Conservation (phyloP, 805 yeast genomes). For the Lachancea kluyveri region DNA sequence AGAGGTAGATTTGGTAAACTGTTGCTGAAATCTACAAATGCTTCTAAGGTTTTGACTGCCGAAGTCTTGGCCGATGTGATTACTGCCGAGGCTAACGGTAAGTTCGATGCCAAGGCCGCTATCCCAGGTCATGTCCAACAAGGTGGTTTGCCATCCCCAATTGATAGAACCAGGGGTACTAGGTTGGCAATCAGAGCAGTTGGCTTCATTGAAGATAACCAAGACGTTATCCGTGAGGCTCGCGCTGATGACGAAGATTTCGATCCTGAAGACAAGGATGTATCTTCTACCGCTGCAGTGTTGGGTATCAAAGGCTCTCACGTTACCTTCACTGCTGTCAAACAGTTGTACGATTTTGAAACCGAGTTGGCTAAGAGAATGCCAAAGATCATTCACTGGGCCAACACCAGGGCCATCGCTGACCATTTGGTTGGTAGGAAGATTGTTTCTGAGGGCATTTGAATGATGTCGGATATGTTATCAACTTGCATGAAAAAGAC, state of each 20-base stretch:
- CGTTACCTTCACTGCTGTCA: conserved; percentile 65
- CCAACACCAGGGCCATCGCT: conserved; percentile 62
- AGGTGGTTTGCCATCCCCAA: conserved; percentile 71
- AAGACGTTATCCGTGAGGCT: conserved; percentile 21
- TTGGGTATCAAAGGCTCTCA: conserved; percentile 78
- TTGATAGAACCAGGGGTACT: conserved; percentile 71
- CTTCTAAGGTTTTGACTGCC: conserved; percentile 64
- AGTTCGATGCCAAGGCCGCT: conserved; percentile 73
- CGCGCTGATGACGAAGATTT: conserved; percentile 29
- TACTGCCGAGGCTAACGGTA: conserved; percentile 53
- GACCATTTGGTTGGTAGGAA: conserved; percentile 79
- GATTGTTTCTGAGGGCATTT: conserved; percentile 7
- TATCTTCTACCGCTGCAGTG: conserved; percentile 62
- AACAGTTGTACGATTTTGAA: conserved; percentile 78
- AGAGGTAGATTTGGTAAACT: conserved; percentile 63
- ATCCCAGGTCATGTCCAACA: conserved; percentile 86
- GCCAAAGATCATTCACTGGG: conserved; percentile 88
- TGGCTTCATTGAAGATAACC: conserved; percentile 52
- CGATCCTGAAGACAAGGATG: conserved; percentile 27
- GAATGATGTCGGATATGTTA: too few species aligned
- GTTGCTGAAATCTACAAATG: conserved; percentile 60
- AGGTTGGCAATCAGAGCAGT: conserved; percentile 66
- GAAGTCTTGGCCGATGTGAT: conserved; percentile 64
- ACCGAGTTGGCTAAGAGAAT: conserved; percentile 76
- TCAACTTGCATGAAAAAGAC: conserved; percentile 2